These are phyloP conservation scores for Aspergillus bombycis DNA, from an alignment of 2,329 filamentous ascomycete species.

Conservation along the genomic window DNA sequence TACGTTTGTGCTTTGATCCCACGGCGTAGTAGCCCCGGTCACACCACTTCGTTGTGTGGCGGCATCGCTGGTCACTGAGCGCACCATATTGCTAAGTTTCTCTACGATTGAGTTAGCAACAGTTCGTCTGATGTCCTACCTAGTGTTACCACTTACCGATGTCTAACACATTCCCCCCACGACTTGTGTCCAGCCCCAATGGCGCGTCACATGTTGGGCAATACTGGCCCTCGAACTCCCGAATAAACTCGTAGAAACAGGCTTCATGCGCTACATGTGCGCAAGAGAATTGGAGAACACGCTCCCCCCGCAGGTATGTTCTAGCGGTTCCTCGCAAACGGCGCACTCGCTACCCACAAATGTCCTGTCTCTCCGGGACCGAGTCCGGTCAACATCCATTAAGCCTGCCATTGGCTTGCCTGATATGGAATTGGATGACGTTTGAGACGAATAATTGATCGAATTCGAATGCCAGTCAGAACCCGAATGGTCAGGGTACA, in stretches of 20 bases:
- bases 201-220: constrained; percentile 94
- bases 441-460: constrained; percentile 36
- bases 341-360: constrained; percentile 95
- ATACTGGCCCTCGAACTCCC: constrained; percentile 89
- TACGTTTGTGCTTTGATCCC: constrained; percentile 47
- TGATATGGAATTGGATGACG: constrained; percentile 42
- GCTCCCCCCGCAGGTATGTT: constrained; percentile 94
- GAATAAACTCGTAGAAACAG: constrained; percentile 98
- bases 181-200: constrained; percentile 85
- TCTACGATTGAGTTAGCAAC: constrained; percentile 58
- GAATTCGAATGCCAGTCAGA: constrained; percentile 21
- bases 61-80: constrained; percentile 73
- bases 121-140: constrained; percentile 6
- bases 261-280: constrained; percentile 97
- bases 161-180: constrained; percentile 89
- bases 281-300: constrained; percentile 93
- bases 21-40: constrained; percentile 63
- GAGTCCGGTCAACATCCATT: constrained; percentile 75
- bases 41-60: constrained; percentile 52
- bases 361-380: constrained; percentile 84
- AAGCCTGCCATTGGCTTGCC: constrained; percentile 61
- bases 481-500: constrained; percentile 23
- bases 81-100: constrained; percentile 91
- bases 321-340: constrained; percentile 93
- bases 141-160: constrained; percentile 64